Base-by-base conservation (phyloP, 306 rosid species). In the Crotalaria pallida region DNA sequence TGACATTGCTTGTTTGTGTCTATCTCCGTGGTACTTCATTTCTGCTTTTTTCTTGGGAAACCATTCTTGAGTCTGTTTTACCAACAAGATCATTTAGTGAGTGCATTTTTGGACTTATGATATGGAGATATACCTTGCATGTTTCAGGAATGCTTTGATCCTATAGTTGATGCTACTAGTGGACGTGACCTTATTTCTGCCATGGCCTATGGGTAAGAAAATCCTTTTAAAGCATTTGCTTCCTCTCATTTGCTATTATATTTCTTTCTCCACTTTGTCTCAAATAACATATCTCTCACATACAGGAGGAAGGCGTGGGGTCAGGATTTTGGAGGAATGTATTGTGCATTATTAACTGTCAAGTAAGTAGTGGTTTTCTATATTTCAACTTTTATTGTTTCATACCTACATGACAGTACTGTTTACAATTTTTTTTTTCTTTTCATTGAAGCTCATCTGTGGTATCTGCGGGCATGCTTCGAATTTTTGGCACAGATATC, bases 101-200 rank as follows among this genome's bases (percentile, higher is more conserved):
- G 21, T 36, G 11, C 69, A 45, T 45, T 45, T 17, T 69, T 21
- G 52, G 38, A 50, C 31, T 62, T 43, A 48, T 63, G 26, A 72
- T 49, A 71, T 62, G 79, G 72, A 58, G 69, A 45, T 11, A 53
- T 38, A 10, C 7, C 64, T 45, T 69, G 13, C 56, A 3, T 62
- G 61, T 79, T 85, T 71, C 88, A 93, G 97, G 92, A 90, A 87
- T 87, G 98, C 85, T 93, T 93, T 66, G 89, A 87, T 73, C 98
- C 98, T 55, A 88, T 93, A 71, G 78, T 93, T 59, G 98, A 93
- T 75, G 74, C 80, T 53, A 56, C 74, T 67, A 88, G 96, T 62
- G 96, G 98, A 44, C 89, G 96, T 38, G 97, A 93, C 72, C 97
- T 93, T 67, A 93, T 93, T 77, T 92, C 96, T 3, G 98, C 97